Evolutionary conservation across 2,329 filamentous ascomycete species (phyloP).

Genomic region (Exophiala xenobiotica): DNA sequence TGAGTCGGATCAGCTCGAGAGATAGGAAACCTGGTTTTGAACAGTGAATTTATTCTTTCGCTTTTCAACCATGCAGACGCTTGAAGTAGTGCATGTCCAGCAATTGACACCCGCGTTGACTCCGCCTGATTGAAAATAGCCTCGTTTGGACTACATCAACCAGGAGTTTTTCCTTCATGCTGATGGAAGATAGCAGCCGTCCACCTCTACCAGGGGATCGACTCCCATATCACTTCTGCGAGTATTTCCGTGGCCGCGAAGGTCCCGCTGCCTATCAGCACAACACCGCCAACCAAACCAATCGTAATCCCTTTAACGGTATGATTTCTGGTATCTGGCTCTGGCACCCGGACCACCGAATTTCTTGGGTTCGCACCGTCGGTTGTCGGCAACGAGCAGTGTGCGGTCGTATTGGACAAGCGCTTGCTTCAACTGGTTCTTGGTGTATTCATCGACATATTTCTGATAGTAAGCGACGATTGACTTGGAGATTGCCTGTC

Average conservation of each 20-base stretch:
- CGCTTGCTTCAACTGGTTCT: conserved; percentile 98
- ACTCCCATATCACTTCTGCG: too few relatives aligned
- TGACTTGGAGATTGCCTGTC: conserved; percentile 97
- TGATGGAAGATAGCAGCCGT: too few relatives aligned
- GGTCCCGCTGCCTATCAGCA: too few relatives aligned
- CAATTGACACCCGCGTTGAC: neutral
- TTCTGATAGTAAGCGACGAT: conserved; percentile 99
- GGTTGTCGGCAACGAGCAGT: conserved; percentile 98
- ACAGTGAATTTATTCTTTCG: neutral
- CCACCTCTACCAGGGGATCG: too few relatives aligned
- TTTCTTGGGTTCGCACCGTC: conserved; percentile 99
- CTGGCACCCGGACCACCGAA: conserved; percentile 79
- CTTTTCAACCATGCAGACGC: neutral
- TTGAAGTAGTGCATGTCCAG: neutral
- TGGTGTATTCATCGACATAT: conserved; percentile 99
- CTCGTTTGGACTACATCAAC: too few relatives aligned
- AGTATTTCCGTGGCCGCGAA: too few relatives aligned
- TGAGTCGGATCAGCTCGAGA: too few relatives aligned
- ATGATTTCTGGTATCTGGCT: conserved; percentile 97
- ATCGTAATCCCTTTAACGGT: conserved; percentile 68
- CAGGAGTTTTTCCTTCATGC: too few relatives aligned
- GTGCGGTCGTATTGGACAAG: conserved; percentile 95
- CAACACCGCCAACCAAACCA: conserved; percentile 1
- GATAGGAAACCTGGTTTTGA: too few relatives aligned
- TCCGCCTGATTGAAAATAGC: neutral